phyloP scores from a whole-genome alignment of 192 early-diverging fungal species.

The Coemansia furcata region DNA sequence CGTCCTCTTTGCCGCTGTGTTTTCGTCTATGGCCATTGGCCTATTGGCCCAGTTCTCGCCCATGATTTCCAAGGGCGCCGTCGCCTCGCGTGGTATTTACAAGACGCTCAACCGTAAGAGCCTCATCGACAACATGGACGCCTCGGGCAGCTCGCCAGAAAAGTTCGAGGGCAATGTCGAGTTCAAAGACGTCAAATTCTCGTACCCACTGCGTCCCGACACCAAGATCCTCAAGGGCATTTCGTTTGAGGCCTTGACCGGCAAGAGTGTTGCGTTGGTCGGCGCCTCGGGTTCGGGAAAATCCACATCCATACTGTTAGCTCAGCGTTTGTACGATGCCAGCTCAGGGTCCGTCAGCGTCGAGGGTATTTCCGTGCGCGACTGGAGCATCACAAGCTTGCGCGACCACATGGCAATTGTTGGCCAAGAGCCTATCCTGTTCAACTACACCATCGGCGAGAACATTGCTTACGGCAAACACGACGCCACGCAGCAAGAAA shows the following conservation, averaged over 20 bases:
- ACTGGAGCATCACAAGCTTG: slow-evolving; percentile 25
- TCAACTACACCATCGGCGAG: too few species aligned
- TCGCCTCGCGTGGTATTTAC: slow-evolving; percentile 57
- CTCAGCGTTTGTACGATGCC: slow-evolving; percentile 61
- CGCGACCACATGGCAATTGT: too few species aligned
- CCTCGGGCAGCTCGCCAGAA: slow-evolving; percentile 15
- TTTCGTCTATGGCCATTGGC: slow-evolving; percentile 59
- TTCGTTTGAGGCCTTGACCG: slow-evolving; percentile 56
- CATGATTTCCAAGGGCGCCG: slow-evolving; percentile 60
- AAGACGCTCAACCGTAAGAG: slow-evolving; percentile 52
- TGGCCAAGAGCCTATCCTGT: slow-evolving; percentile 6
- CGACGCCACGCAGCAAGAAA: slow-evolving; percentile 40
- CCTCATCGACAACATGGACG: slow-evolving; percentile 47
- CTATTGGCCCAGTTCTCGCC: slow-evolving; percentile 52
- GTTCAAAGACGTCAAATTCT: slow-evolving; percentile 31
- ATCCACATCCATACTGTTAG: slow-evolving; percentile 61
- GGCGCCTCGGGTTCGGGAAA: slow-evolving; percentile 72
- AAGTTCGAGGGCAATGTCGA: slow-evolving; percentile 32
- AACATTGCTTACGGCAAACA: too few species aligned
- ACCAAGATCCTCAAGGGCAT: slow-evolving; percentile 42
- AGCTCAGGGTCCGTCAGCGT: slow-evolving; percentile 42
- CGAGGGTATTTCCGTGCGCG: slow-evolving; percentile 47
- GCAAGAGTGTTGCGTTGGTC: slow-evolving; percentile 74
- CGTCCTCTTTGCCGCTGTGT: slow-evolving; percentile 57
- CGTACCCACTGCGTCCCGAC: slow-evolving; percentile 41